Base-by-base conservation (phyloP, 352 stramenopile species). In the Bremia lactucae region DNA sequence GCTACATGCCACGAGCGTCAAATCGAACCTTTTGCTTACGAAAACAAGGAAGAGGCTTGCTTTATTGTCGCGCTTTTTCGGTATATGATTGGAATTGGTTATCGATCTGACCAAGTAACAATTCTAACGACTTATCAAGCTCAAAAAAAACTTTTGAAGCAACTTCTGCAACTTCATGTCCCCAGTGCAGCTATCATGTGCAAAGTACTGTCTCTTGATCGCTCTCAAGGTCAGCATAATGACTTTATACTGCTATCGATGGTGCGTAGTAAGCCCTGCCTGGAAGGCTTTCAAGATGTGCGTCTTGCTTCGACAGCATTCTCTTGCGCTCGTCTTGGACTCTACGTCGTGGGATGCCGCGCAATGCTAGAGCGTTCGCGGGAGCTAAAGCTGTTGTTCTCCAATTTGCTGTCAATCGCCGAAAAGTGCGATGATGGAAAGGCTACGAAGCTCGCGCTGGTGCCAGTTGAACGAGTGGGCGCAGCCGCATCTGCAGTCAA, bases 41-140 rank as follows among this genome's bases (percentile, higher is more conserved):
- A 98, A 65, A 98, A 98, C 55, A 52, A 96, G 24, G 83, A 85
- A 23, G 94, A 98, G 54, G 95, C 94, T 6, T 86, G 96, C 22
- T 98, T 96, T 48, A 60, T 95, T 7, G 81, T 98, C 22, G 85
- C 82, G 2, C 39, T 96, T 13, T 96, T 96, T 60, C 69, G 87
- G 51, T 97, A 96, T 63, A 93, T 97, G 81, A 63, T 85, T 6
- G 57, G 94, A 1, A 75, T 97, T 24, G 95, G 95, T 37, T 97
- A 98, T 46, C 62, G 70, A 13, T 62, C 85, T 8, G 62, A 92
- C 14, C 84, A 82, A 22, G 97, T 98, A 44, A 79, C 87, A 1
- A 94, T 98, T 31, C 59, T 98, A 3, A 96, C 94, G 3, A 93
- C 94, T 0, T 98, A 98, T 66, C 95, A 94, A 52, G 94, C 89